Percentiles rank a stretch among this genome's conserved stretches.
Conservation (phyloP, 768 basidiomycete genomes). For the Russula brevipes region DNA sequence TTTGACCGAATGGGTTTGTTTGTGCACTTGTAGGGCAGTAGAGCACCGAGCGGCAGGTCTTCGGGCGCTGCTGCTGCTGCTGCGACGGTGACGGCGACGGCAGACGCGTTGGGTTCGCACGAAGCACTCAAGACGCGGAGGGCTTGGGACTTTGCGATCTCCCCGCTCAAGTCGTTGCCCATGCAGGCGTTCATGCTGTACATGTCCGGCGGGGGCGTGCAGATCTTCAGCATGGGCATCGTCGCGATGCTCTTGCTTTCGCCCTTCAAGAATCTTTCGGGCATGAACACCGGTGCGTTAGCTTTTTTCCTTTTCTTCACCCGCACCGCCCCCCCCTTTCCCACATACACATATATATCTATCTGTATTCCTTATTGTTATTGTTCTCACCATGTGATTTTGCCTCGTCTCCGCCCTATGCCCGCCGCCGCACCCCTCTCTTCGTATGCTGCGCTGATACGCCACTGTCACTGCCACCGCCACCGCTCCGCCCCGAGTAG, state of each 20-base stretch:
- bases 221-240: constrained; percentile 96
- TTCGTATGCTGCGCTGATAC: too few species aligned
- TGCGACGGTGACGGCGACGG: background rate
- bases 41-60: constrained; percentile 25
- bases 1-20: too few species aligned
- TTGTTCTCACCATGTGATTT: too few species aligned
- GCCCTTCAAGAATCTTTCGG: constrained; percentile 78
- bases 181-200: constrained; percentile 99
- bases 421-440: too few species aligned
- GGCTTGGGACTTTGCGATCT: constrained; percentile 80
- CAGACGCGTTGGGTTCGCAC: constrained; percentile 46
- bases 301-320: background rate
- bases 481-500: constrained; percentile 33
- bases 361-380: background rate
- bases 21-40: constrained; percentile 37
- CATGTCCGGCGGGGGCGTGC: constrained; percentile 94
- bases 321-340: too few species aligned
- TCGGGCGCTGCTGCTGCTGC: too few species aligned
- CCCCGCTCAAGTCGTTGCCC: constrained; percentile 84
- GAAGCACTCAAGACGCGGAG: constrained; percentile 68
- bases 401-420: too few species aligned
- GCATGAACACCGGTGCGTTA: constrained; percentile 69
- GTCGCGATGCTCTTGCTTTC: constrained; percentile 86
- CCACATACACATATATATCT: background rate
- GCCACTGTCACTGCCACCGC: too few species aligned